Evolutionary conservation across 768 basidiomycete genomes (phyloP), one percentile per base, ranked within the genome.

Genomic region (Xanthoconium stramineum): DNA sequence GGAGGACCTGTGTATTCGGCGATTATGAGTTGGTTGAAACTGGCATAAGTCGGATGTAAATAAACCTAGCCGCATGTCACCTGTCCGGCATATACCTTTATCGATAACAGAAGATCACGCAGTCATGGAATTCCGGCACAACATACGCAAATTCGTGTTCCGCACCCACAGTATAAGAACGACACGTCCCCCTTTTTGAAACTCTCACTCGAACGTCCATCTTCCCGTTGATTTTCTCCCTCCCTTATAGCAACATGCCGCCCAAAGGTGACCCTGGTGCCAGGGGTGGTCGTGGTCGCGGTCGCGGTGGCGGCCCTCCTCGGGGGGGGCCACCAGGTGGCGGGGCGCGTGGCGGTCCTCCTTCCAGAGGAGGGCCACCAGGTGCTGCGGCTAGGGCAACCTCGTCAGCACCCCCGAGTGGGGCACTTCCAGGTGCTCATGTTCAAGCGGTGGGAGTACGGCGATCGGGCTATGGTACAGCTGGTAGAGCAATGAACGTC

Each of bases 391-490:
- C 51, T 40, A 50, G 59, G 24, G 52, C 60, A 32, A 50, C 60
- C 50, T 6, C 49, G 71, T 57, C 59, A 7, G 67, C 42, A 65
- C 42, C 73, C 14, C 71, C 77, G 13, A 76, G 66, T n/a, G 64
- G 63, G 35, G 57, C 63, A 44, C 65, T 71, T 29, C 70, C 70
- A 47, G 65, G 58, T 42, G 48, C 60, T 17, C 80, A 81, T 61
- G 72, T 82, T 47, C 56, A 69, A 45, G 76, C 85, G 30, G 75
- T 89, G 39, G 89, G 88, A 17, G 90, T 91, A 37, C 85, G 80
- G 62, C 78, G 90, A 39, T 79, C 86, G 30, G 80, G 76, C 37
- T 88, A 79, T 62, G 89, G 87, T 20, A 78, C 74, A 0, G 75
- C 76, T 11, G 90, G 89, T 5, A 74, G 68, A 24, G 61, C 68